These are phyloP conservation scores for Collybiopsis luxurians DNA, from an alignment of 768 basidiomycete species.

Conservation along the genomic window DNA sequence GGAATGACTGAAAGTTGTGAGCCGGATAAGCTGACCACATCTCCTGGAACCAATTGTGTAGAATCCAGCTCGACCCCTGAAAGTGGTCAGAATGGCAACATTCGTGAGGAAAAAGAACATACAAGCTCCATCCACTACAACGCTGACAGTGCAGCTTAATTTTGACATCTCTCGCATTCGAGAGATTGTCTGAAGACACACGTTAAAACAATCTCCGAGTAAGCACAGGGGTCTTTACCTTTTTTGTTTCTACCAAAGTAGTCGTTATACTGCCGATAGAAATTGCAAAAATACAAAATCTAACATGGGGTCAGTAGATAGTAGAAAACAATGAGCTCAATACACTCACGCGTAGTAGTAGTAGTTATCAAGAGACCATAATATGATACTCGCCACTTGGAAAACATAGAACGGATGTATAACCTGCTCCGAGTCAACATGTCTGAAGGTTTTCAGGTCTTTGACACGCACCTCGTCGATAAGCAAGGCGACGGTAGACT, in stretches of 20 bases:
- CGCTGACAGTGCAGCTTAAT: constrained; percentile 74
- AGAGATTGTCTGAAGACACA: constrained; percentile 60
- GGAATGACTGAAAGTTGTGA: constrained; percentile 74
- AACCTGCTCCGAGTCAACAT: constrained; percentile 42
- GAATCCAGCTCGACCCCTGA: constrained; percentile 76
- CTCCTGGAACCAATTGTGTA: constrained; percentile 82
- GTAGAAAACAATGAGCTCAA: neutral
- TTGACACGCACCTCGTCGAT: constrained; percentile 74
- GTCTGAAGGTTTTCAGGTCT: neutral
- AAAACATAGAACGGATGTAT: constrained; percentile 99
- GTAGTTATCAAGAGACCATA: constrained; percentile 96
- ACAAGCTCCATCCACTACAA: constrained; percentile 74
- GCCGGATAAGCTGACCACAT: constrained; percentile 85
- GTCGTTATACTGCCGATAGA: constrained; percentile 79
- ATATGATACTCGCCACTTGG: constrained; percentile 89
- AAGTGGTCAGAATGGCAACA: neutral
- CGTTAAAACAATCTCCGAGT: constrained; percentile 5
- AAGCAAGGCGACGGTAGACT: constrained; percentile 72
- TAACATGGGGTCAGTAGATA: neutral
- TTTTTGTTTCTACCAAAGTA: constrained; percentile 89
- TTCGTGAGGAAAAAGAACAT: constrained; percentile 23
- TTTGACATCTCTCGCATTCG: constrained; percentile 97
- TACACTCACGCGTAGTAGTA: constrained; percentile 69
- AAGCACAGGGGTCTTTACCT: constrained; percentile 44
- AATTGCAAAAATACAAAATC: constrained; percentile 94